These are phyloP conservation scores for Fagopyrum homotropicum DNA, from an alignment of 148 eudicot genomes.

Conservation along the genomic window DNA sequence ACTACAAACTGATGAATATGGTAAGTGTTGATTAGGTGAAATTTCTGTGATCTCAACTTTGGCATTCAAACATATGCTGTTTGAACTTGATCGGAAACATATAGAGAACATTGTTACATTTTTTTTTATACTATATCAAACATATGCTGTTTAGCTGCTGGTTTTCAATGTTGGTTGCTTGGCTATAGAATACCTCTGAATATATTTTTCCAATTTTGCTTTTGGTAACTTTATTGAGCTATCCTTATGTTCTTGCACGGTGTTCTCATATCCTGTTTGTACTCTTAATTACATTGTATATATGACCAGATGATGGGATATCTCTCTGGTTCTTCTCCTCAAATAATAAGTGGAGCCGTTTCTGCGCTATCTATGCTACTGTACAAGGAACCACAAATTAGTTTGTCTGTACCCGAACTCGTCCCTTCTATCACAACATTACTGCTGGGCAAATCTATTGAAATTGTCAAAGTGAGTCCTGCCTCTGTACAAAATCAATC, in stretches of 20 bases:
- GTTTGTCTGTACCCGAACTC: constrained; percentile 51
- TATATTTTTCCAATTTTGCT: background rate
- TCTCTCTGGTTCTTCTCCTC: constrained; percentile 84
- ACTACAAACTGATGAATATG: constrained; percentile 60
- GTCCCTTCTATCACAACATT: constrained; percentile 69
- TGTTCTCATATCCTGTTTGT: background rate
- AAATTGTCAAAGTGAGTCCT: constrained; percentile 75
- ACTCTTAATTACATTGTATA: background rate
- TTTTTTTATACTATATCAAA: background rate
- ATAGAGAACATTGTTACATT: background rate
- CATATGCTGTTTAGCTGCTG: background rate
- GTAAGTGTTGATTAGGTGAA: constrained; percentile 25
- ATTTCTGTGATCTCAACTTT: background rate
- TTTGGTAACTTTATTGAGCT: background rate
- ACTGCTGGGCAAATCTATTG: constrained; percentile 72
- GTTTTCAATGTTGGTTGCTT: background rate
- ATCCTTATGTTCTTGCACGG: background rate
- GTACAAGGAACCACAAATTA: constrained; percentile 54
- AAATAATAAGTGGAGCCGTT: constrained; percentile 78
- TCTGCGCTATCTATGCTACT: constrained; percentile 84
- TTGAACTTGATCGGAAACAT: background rate
- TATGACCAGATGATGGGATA: constrained; percentile 71
- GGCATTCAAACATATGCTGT: background rate
- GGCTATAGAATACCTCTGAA: background rate
- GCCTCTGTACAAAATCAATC: background rate